These are phyloP conservation scores for Allomyces macrogynus DNA, from an alignment of 192 early-diverging fungal species.

Conservation along the genomic window DNA sequence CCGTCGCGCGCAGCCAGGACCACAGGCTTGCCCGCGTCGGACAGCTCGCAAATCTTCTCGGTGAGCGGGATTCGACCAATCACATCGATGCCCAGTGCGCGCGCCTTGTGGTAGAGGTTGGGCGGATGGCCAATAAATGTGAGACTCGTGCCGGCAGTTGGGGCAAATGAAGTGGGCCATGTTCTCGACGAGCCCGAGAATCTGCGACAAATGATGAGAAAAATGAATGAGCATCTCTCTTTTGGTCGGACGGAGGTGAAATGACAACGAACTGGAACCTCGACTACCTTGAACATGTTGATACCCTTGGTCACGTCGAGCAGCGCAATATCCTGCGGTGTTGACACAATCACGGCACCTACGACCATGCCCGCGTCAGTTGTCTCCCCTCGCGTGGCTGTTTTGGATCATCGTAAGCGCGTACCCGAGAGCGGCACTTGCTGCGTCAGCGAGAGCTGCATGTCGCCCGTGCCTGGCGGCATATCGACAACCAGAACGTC, in stretches of 20 bases:
- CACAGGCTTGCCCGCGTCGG: constrained; percentile 56
- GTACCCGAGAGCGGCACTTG: constrained; percentile 42
- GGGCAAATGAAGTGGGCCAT: constrained; percentile 67
- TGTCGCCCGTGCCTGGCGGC: constrained; percentile 87
- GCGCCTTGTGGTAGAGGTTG: constrained; percentile 30
- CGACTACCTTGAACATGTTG: constrained; percentile 62
- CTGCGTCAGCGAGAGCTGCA: constrained; percentile 64
- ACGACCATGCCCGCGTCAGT: not conserved
- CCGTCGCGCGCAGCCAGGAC: constrained; percentile 27
- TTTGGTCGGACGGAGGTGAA: not conserved
- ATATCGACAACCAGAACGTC: constrained; percentile 74
- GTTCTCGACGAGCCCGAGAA: constrained; percentile 71
- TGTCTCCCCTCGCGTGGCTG: not conserved
- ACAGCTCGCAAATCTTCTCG: constrained; percentile 42
- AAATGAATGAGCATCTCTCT: not conserved
- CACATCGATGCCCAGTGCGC: constrained; percentile 39
- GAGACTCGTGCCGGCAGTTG: constrained; percentile 50
- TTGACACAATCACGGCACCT: constrained; percentile 70
- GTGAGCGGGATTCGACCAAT: constrained; percentile 63
- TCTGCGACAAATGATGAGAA: constrained; percentile 18
- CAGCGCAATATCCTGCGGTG: constrained; percentile 77
- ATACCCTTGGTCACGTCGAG: constrained; percentile 57
- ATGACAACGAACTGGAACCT: constrained; percentile 42
- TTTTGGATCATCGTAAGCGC: not conserved
- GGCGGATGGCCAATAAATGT: constrained; percentile 55